Base-by-base conservation (phyloP, 768 basidiomycete species). In the Tricholoma furcatifolium region DNA sequence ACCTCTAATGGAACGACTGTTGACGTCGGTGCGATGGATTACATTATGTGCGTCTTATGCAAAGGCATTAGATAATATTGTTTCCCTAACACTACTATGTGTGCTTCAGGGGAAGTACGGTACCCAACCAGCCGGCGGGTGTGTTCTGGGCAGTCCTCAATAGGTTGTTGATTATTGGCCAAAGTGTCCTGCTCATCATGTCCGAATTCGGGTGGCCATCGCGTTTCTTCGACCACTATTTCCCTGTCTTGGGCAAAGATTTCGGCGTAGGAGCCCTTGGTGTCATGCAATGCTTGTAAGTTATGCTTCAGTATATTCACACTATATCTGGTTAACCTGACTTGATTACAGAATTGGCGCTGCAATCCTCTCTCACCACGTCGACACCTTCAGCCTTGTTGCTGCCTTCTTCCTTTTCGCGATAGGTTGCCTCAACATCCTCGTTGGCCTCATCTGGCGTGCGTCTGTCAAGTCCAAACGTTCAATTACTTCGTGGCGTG, bases 351-450 rank as follows among this genome's bases (percentile, higher is more conserved):
- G 84, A 43, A 85, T 88, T 51, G 84, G 85, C 8, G 86, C 86
- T 27, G 79, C 84, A 15, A 77, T 88, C 53, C 81, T 88, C 47
- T 86, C 86, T 5, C 87, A 90, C 73, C 80, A 85, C 67, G 91
- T 93, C 53, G 85, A 92, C 62, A 84, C 82, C 55, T 95, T 96
- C 74, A 84, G 92, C 18, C 89, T 95, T 64, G 93, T 93, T 56
- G 78, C 92, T 4, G 92, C 88, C 43, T 95, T 95, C 78, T 86
- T 96, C 76, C 81, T 96, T 55, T 96, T 96, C 74, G 80, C 91
- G 47, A 64, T 96, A 53, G 93, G 93, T n/a, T 93, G 91, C 69
- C 70, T 96, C 50, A 93, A 96, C 74, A 84, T 93, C 60, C 67
- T 93, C 53, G 75, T 85, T 56, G 88, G 88, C 38, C 79, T 91